Base-by-base conservation (phyloP, 768 basidiomycete genomes). In the Hortiboletus flavorubellus region DNA sequence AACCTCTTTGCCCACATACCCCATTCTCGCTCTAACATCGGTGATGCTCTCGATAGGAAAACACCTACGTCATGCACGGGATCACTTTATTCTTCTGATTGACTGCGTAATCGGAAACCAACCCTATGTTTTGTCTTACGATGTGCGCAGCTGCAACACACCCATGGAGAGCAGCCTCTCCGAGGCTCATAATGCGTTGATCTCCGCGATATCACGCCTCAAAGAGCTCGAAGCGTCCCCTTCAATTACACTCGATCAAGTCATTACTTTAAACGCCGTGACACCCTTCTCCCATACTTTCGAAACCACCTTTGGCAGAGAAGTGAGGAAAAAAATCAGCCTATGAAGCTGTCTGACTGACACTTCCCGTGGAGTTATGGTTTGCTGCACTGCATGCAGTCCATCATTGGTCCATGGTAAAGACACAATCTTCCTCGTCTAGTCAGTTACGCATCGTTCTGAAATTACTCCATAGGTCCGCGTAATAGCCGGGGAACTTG, bases 401-500 rank as follows among this genome's bases (percentile, higher is more conserved):
- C 26, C 91, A 93, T 71, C 91, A 93, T 66, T 93, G 89, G 89
- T 91, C 89, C 18, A 91, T 91, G 87, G 89, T 89, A 66, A 60
- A 80, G 62, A 14, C 21, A 29, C 16, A 14, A 21, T 16, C 53
- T 39, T 55, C n/a, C 38, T 41, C 37, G 30, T 37, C 18, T 39
- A 40, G 14, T 40, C 23, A 10, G n/a, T 49, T 48, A 26, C 38
- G 47, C 53, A 39, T 42, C n/a, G 38, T 48, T 51, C 40, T 55
- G 55, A 59, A 53, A 37, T 26, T 46, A n/a, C 16, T 16, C 18
- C 35, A 15, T 54, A 91, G 89, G 79, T 93, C 51, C 86, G 91
- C 49, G 86, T 91, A 15, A 87, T 93, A 56, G 86, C 89, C 18
- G 89, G 89, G 59, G 91, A 93, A 74, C 72, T 90, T 66, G 91